These are phyloP conservation scores for Alternaria ventricosa DNA, from an alignment of 2,329 filamentous ascomycete species.

Conservation along the genomic window DNA sequence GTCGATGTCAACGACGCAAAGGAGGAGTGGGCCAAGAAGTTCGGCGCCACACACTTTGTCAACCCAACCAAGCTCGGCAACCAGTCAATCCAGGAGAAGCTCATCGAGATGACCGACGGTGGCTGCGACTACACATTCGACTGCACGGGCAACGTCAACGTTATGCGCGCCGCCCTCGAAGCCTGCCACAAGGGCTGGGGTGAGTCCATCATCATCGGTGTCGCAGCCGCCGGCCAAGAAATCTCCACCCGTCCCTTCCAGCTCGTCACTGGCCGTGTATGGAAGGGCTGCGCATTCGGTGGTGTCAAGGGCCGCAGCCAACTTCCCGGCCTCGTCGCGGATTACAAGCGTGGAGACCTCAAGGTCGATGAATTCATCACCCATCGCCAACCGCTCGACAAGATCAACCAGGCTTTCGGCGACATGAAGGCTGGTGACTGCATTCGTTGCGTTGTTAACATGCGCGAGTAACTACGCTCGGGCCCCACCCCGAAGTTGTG, in stretches of 20 bases:
- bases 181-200: slow-evolving; percentile 99
- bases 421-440: slow-evolving; percentile 97
- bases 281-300: slow-evolving; percentile 97
- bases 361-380: slow-evolving; percentile 99
- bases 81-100: slow-evolving; percentile 86
- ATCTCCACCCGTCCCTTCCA: slow-evolving; percentile 96
- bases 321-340: slow-evolving; percentile 82
- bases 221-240: slow-evolving; percentile 94
- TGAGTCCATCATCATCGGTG: slow-evolving; percentile 96
- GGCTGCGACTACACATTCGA: slow-evolving; percentile 99
- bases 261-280: slow-evolving; percentile 94
- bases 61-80: slow-evolving; percentile 74
- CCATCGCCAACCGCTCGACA: slow-evolving; percentile 80
- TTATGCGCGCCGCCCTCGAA: slow-evolving; percentile 95
- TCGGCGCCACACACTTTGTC: slow-evolving; percentile 95
- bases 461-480: slow-evolving; percentile 49
- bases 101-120: slow-evolving; percentile 97
- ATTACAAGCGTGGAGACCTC: slow-evolving; percentile 87
- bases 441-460: slow-evolving; percentile 89
- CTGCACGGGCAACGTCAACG: slow-evolving; percentile 95
- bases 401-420: slow-evolving; percentile 90
- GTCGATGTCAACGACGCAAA: slow-evolving; percentile 86
- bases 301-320: slow-evolving; percentile 97
- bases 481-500: slow-evolving; percentile 4
- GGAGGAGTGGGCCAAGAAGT: slow-evolving; percentile 91